Base-by-base conservation (phyloP, 371 early-diverging fungal genomes). In the Amoeboaphelidium protococcarum region DNA sequence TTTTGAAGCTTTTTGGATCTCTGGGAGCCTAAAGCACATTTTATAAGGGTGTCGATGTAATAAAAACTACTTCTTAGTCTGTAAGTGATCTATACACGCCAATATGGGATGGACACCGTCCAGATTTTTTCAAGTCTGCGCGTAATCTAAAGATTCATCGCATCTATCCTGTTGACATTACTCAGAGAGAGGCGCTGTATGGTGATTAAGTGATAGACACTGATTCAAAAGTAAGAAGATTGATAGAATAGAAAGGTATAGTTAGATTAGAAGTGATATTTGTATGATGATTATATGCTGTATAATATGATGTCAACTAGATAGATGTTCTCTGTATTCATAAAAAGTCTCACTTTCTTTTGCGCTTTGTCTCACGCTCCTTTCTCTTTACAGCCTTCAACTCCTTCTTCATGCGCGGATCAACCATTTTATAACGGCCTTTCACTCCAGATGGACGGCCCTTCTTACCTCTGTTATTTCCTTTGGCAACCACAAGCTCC, bases 371-470 rank as follows among this genome's bases (percentile, higher is more conserved):
- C 55, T 71, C 69, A 58, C 74, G 73, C 44, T 63, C 69, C 54
- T 59, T 58, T 58, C 80, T 66, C 65, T 82, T 87, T 48, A 65
- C 54, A 1, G 88, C 88, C 31, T 84, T 73, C 50, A 78, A 51
- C 53, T 90, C 91, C 64, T 83, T 86, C 75, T 83, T 85, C 83
- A 90, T 80, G 25, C 88, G 64, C 47, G 72, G 57, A 64, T 90
- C 91, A 6, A 89, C 89, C 91, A 89, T 90, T 78, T 73, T 67
- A 53, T 70, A 70, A 47, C 81, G 64, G 54, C 96, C 96, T 74
- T 91, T 95, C 58, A 91, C 83, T 55, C 94, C 94, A 59, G 73
- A 75, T 13, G 96, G 96, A 46, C 94, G 71, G n/a, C 92, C 92
- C 63, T 85, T 69, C 48, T 77, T 56, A 54, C 79, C 89, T 48